Conservation (phyloP, 2,329 filamentous ascomycete species). For the Colletotrichum salicis region DNA sequence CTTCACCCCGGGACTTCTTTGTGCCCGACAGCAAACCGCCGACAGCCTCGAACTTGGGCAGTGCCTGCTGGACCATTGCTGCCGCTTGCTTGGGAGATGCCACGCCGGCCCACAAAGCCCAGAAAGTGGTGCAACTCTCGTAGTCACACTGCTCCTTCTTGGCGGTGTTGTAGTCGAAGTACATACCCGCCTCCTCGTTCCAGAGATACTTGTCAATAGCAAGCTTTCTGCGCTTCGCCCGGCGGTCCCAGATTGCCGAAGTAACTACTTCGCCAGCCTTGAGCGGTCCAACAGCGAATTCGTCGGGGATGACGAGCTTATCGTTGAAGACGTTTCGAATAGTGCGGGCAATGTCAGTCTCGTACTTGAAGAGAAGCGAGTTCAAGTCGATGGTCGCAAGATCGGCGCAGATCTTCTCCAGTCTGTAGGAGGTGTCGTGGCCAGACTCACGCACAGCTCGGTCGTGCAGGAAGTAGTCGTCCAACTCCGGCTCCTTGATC, state of each 20-base stretch:
- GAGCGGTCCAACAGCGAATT: conserved; percentile 79
- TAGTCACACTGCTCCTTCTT: conserved; percentile 84
- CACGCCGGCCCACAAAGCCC: conserved; percentile 96
- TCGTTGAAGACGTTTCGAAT: conserved; percentile 89
- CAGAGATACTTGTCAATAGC: conserved; percentile 94
- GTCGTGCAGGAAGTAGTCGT: conserved; percentile 96
- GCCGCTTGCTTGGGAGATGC: conserved; percentile 88
- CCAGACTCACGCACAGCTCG: conserved; percentile 95
- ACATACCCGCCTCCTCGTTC: conserved; percentile 93
- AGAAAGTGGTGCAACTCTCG: conserved; percentile 93
- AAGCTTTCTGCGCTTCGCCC: conserved; percentile 83
- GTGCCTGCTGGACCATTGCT: conserved; percentile 79
- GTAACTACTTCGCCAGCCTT: conserved; percentile 78
- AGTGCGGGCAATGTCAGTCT: conserved; percentile 88
- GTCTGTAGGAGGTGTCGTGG: conserved; percentile 93
- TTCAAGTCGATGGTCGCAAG: conserved; percentile 95
- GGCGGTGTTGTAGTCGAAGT: conserved; percentile 94
- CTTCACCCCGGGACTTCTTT: conserved; percentile 83
- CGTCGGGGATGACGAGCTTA: conserved; percentile 80
- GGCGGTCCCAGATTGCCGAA: conserved; percentile 90
- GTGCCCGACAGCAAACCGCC: conserved; percentile 92
- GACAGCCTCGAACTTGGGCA: conserved; percentile 88
- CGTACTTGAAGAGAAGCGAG: conserved; percentile 95
- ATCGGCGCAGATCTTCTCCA: conserved; percentile 88
- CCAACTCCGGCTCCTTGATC: conserved; percentile 86